Evolutionary conservation across 83 land plant species (phyloP).

Genomic region (Diphasiastrum complanatum): DNA sequence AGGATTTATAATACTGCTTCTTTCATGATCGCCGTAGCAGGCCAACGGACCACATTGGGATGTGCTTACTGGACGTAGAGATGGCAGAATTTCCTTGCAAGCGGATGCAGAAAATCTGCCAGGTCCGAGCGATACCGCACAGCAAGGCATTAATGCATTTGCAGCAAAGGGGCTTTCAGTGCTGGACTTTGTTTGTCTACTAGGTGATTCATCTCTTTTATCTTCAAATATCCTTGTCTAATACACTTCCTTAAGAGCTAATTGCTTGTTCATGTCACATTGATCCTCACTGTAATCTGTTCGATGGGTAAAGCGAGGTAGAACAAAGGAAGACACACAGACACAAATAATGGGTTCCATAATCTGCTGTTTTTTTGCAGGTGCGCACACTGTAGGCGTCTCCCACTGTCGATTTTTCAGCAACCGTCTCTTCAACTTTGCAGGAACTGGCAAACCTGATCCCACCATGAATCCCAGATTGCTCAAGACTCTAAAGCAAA

Average conservation of each 20-base stretch:
- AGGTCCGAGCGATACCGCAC: slow-evolving; percentile 26
- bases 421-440: slow-evolving; percentile 14
- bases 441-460: not conserved
- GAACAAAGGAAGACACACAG: no score
- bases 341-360: no score
- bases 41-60: slow-evolving; percentile 31
- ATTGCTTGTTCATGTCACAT: no score
- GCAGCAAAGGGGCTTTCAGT: slow-evolving; percentile 35
- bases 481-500: not conserved
- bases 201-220: no score
- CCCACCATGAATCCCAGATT: slow-evolving; percentile 12
- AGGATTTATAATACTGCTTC: not conserved
- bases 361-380: no score
- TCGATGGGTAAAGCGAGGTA: no score
- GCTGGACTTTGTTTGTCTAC: slow-evolving; percentile 40
- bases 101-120: slow-evolving; percentile 33
- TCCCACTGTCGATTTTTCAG: slow-evolving; percentile 8
- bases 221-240: no score
- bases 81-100: slow-evolving; percentile 34
- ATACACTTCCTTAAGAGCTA: no score
- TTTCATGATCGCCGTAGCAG: no score
- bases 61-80: slow-evolving; percentile 47
- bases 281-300: no score
- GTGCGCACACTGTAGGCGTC: slow-evolving; percentile 16
- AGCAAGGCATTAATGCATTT: slow-evolving; percentile 30